Conservation (phyloP, 768 basidiomycete genomes). For the Xerocomellus intermedius region DNA sequence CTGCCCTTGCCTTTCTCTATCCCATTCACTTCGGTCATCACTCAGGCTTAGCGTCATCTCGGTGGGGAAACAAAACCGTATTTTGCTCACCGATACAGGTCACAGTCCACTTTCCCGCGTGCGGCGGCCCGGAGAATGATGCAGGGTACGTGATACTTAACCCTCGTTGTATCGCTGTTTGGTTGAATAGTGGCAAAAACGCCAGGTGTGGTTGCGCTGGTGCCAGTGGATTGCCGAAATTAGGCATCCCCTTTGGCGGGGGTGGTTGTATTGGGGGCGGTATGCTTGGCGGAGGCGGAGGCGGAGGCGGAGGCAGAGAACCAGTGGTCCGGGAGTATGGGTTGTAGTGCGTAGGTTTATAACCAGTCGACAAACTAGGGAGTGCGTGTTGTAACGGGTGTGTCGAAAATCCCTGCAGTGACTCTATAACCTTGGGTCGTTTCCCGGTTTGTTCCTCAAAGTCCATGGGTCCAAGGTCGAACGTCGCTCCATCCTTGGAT, state of each 20-base stretch:
- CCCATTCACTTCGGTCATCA: constrained; percentile 54
- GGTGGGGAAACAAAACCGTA: not conserved
- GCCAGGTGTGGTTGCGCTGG: constrained; percentile 63
- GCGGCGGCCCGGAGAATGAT: constrained; percentile 60
- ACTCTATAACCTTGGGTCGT: constrained; percentile 30
- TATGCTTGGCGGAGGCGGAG: constrained; percentile 31
- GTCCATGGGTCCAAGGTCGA: constrained; percentile 22
- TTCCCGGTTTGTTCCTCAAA: constrained; percentile 32
- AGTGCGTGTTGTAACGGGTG: constrained; percentile 25
- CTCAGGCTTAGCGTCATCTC: constrained; percentile 1
- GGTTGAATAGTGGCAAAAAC: constrained; percentile 73
- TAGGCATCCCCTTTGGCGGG: constrained; percentile 32
- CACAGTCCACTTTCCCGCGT: constrained; percentile 66
- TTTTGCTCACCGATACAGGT: constrained; percentile 61
- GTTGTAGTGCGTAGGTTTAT: constrained; percentile 30
- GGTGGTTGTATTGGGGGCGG: constrained; percentile 37
- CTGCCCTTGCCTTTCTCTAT: constrained; percentile 62
- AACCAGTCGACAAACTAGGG: constrained; percentile 12
- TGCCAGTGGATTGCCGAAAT: constrained; percentile 52
- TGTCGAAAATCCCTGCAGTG: constrained; percentile 31
- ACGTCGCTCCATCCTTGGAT: constrained; percentile 13
- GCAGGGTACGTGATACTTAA: constrained; percentile 61
- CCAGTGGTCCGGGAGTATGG: constrained; percentile 22
- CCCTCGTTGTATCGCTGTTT: constrained; percentile 65
- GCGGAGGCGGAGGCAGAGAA: constrained; percentile 17